Percentiles rank a stretch among this genome's conserved stretches.
Conservation (phyloP, 352 stramenopile genomes). For the Chrysophaeum taylorii region DNA sequence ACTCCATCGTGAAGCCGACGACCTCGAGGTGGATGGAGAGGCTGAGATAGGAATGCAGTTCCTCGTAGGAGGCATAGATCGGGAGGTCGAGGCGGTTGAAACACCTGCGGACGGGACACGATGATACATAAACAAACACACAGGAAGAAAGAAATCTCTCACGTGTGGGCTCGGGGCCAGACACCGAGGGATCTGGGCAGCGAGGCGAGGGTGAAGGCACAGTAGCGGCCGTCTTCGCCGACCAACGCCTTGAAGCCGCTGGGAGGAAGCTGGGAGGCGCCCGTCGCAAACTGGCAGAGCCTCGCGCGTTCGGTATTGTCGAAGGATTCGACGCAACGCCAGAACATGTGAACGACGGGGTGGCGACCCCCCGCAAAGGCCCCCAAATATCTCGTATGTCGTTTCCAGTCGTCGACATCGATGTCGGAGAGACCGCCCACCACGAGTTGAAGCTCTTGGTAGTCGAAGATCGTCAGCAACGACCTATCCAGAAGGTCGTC, state of each 20-base stretch:
- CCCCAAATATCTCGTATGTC: slow-evolving; percentile 81
- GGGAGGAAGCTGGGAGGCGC: no score
- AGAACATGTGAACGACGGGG: no score
- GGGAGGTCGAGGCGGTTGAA: slow-evolving; percentile 88
- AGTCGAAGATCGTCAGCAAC: slow-evolving; percentile 80
- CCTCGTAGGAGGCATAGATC: slow-evolving; percentile 78
- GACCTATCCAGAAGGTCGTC: slow-evolving; percentile 73
- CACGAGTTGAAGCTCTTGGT: slow-evolving; percentile 81
- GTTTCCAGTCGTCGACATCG: slow-evolving; percentile 81
- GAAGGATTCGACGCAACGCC: no score
- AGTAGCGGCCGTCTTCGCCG: slow-evolving; percentile 31
- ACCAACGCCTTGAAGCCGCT: no score
- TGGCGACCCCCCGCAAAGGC: no score
- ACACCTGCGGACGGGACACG: slow-evolving; percentile 64
- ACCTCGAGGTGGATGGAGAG: slow-evolving; percentile 55
- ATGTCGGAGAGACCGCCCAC: slow-evolving; percentile 86
- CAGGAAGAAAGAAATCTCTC: no score
- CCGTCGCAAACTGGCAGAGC: no score
- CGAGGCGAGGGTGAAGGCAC: slow-evolving; percentile 85
- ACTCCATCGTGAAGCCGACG: slow-evolving; percentile 17
- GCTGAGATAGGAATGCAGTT: slow-evolving; percentile 72
- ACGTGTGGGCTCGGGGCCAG: slow-evolving; percentile 60
- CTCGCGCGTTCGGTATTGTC: no score
- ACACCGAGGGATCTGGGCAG: slow-evolving; percentile 62
- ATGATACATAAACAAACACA: no score